These are phyloP conservation scores for Keithomyces neogunnii DNA, from an alignment of 2,329 filamentous ascomycete species.

Conservation along the genomic window DNA sequence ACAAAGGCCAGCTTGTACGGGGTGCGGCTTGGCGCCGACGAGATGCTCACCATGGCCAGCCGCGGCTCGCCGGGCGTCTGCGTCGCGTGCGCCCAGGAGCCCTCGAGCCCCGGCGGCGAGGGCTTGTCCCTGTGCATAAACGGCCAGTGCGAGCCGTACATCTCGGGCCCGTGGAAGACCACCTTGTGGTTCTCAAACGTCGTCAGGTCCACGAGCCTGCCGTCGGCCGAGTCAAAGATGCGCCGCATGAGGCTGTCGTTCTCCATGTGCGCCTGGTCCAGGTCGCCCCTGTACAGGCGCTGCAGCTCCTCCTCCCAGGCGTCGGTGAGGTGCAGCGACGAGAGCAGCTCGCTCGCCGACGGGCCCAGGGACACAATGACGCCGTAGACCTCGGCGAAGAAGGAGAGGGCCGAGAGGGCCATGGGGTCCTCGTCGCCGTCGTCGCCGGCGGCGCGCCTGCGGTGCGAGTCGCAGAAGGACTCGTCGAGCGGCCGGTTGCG, in stretches of 20 bases:
- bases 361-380: constrained; percentile 7
- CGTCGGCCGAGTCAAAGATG: constrained; percentile 4
- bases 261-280: constrained; percentile 7
- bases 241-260: constrained; percentile 7
- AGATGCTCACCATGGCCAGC: constrained; percentile 7
- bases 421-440: not conserved
- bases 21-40: not conserved
- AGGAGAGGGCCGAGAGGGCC: constrained; percentile 5
- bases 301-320: constrained; percentile 9
- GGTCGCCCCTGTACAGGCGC: constrained; percentile 6
- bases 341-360: constrained; percentile 4
- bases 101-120: constrained; percentile 2
- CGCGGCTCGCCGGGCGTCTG: constrained; percentile 6
- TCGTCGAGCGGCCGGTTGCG: not conserved
- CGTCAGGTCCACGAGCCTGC: not conserved
- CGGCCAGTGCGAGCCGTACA: constrained; percentile 5
- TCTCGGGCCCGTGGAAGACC: constrained; percentile 3
- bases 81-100: constrained; percentile 4
- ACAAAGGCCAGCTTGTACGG: constrained; percentile 9
- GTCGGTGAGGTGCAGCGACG: constrained; percentile 7
- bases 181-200: constrained; percentile 4
- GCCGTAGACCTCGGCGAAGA: constrained; percentile 5
- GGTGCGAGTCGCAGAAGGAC: constrained; percentile 1
- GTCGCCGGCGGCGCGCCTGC: not conserved
- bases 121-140: constrained; percentile 4